Base-by-base conservation (phyloP, 1,284 basidiomycete species). In the Calocybe gambosa region DNA sequence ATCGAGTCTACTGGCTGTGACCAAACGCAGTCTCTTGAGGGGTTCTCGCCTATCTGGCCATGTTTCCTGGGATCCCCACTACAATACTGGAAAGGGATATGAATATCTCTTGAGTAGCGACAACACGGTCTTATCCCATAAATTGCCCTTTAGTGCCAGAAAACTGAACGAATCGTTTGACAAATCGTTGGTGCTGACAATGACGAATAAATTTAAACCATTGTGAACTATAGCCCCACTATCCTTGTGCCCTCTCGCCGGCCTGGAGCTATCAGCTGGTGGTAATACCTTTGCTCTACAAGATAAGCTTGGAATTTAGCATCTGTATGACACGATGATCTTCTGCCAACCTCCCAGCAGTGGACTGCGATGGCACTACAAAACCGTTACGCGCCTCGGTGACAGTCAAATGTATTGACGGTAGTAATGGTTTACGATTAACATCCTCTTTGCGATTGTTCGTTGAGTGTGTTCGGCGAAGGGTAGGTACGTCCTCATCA, bases 301-400 rank as follows among this genome's bases (percentile, higher is more conserved):
- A 44, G 21, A 60, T 49, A 55, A 62, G 61, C 39, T 58, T 55
- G 25, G 65, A 63, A 61, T 81, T 80, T 48, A 82, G 60, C 68
- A 80, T 77, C 52, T 75, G 73, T 47, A 82, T 81, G 53, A 83
- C 68, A 39, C 79, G 68, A 58, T 80, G 73, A 58, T 82, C 80
- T 63, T 82, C 80, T 37, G 78, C 64, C 52, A 72, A 58, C 47
- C 77, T 70, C n/a, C 67, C 59, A 65, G 60, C 37, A 52, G 45
- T 33, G 58, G 63, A 45, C n/a, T 46, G 61, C 43, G 65, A 62
- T 34, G 63, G 46, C 16, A 50, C 43, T 43, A 49, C 46, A 39
- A 43, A 38, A 16, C 23, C 35, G 5, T 55, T 44, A 42, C 49
- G 46, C 43, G 58, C 58, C 1, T 59, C 42, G 12, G 58, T 57